Conservation (phyloP, 225 moss, liverwort and hornwort genomes). For the Sphagnum tenellum region DNA sequence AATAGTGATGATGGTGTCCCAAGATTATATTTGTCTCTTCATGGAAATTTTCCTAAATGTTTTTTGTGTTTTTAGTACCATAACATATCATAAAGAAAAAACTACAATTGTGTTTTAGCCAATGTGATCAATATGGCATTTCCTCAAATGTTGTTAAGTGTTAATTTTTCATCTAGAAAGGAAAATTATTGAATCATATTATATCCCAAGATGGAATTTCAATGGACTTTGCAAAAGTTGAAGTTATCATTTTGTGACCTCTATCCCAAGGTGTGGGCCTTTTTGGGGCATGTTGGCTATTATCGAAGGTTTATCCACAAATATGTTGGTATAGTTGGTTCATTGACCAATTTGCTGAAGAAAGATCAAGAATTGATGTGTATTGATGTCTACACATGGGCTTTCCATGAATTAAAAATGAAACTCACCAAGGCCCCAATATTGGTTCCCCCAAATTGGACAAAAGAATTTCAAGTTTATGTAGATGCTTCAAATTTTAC, state of each 20-base stretch:
- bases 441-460: slow-evolving; percentile 2
- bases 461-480: slow-evolving; percentile 4
- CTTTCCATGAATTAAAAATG: slow-evolving; percentile 1
- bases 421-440: neutral
- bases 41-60: no score
- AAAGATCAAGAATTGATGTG: neutral
- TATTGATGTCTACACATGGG: neutral
- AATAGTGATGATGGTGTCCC: no score
- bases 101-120: no score
- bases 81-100: no score
- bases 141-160: no score
- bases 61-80: no score
- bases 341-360: neutral
- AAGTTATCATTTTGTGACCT: neutral
- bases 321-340: slow-evolving; percentile 1
- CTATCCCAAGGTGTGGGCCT: neutral
- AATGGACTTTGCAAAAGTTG: neutral
- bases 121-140: no score
- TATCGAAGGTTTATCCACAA: slow-evolving; percentile 1
- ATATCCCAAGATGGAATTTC: neutral
- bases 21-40: no score
- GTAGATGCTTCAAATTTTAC: slow-evolving; percentile 2
- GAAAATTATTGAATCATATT: slow-evolving; percentile 1
- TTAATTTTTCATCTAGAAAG: no score
- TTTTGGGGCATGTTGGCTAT: slow-evolving; percentile 5